Evolutionary conservation across 108 stramenopile species (phyloP).

Genomic region (Schizochytrium sp.): DNA sequence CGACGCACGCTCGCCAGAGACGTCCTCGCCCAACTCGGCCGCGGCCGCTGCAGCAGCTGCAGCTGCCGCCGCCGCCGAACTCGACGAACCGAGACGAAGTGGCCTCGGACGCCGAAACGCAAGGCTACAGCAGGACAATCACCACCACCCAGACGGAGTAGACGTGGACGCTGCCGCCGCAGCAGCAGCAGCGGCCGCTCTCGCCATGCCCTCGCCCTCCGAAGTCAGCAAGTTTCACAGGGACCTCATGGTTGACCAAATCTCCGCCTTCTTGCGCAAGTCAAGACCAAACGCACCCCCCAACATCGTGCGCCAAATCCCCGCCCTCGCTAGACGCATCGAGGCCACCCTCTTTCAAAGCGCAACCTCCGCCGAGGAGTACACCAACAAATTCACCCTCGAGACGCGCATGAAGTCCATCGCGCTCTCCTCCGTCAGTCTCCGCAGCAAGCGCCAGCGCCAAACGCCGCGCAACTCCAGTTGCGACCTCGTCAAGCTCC

Average conservation of each 20-base stretch:
- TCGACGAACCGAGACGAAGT: too few relatives aligned
- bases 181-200: too few relatives aligned
- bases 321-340: not conserved
- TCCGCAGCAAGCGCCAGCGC: not conserved
- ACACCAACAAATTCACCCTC: not conserved
- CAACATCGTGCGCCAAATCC: not conserved
- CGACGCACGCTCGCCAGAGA: too few relatives aligned
- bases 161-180: too few relatives aligned
- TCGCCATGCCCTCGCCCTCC: not conserved
- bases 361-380: not conserved
- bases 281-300: not conserved
- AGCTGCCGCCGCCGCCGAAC: too few relatives aligned
- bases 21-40: too few relatives aligned
- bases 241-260: not conserved
- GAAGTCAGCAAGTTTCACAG: not conserved
- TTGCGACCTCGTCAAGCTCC: constrained; percentile 9
- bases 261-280: not conserved
- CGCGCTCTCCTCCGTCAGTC: not conserved
- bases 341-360: not conserved
- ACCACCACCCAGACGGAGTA: too few relatives aligned
- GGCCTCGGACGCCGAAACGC: too few relatives aligned
- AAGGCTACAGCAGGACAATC: too few relatives aligned
- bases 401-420: constrained; percentile 11
- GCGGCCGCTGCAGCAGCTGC: too few relatives aligned
- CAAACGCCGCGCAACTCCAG: not conserved